phyloP scores from a whole-genome alignment of 2,329 filamentous ascomycete genomes.

The Scedosporium dehoogii region DNA sequence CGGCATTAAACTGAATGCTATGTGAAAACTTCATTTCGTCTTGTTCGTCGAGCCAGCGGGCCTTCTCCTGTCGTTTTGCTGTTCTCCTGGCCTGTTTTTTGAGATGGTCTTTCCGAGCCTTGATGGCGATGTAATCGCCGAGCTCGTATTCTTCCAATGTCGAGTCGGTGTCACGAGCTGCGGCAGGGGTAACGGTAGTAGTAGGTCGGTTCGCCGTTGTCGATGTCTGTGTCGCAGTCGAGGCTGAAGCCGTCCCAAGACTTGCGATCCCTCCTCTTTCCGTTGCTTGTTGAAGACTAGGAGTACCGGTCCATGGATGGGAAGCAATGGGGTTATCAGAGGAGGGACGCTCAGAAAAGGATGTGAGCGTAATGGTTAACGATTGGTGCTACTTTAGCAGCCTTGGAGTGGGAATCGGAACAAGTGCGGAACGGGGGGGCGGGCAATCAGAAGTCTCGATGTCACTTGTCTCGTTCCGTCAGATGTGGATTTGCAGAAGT shows the following conservation, averaged over 20 bases:
- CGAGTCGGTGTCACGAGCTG: constrained; percentile 7
- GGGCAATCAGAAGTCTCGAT: neutral
- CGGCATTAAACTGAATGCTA: constrained; percentile 98
- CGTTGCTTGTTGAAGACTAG: neutral
- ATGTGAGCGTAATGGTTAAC: constrained; percentile 2
- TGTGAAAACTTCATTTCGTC: constrained; percentile 99
- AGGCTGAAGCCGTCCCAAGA: neutral
- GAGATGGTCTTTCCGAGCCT: constrained; percentile 17
- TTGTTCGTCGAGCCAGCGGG: constrained; percentile 57
- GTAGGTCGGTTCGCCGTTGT: neutral
- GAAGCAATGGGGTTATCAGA: neutral
- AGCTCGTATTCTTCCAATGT: constrained; percentile 26
- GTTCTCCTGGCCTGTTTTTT: constrained; percentile 23
- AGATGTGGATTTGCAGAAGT: neutral
- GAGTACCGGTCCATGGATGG: neutral
- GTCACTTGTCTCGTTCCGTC: neutral
- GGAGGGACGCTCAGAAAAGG: constrained; percentile 3
- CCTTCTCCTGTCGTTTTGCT: constrained; percentile 50
- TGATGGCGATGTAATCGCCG: constrained; percentile 25
- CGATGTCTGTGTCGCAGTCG: neutral
- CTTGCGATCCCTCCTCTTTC: constrained; percentile 6
- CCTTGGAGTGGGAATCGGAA: neutral
- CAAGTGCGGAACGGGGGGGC: neutral
- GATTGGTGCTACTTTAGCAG: neutral
- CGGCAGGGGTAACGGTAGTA: neutral